These are phyloP conservation scores for Aspergillus sclerotioniger DNA, from an alignment of 495 filamentous ascomycete species.

Conservation along the genomic window DNA sequence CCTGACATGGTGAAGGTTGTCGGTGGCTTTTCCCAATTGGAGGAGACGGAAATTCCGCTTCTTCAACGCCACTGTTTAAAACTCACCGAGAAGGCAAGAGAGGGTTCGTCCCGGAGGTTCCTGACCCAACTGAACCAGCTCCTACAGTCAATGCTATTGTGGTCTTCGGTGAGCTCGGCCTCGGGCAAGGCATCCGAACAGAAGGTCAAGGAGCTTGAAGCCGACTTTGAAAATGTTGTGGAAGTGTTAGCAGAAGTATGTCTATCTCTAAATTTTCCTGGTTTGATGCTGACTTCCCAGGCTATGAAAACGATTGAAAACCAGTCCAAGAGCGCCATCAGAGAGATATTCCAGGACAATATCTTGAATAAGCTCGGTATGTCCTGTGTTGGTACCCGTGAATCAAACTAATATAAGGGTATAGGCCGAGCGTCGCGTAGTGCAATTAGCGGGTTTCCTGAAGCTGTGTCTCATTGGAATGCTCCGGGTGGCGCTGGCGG, in stretches of 20 bases:
- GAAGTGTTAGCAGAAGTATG: slow-evolving; percentile 47
- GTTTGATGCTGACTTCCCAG: not conserved
- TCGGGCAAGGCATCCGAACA: slow-evolving; percentile 37
- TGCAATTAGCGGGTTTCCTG: no score
- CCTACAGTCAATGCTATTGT: slow-evolving; percentile 50
- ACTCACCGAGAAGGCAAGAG: slow-evolving; percentile 48
- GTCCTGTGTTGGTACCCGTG: not conserved
- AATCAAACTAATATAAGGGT: not conserved
- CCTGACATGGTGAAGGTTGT: slow-evolving; percentile 47
- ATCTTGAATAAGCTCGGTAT: not conserved
- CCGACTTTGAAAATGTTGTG: slow-evolving; percentile 39
- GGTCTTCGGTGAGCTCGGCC: slow-evolving; percentile 51
- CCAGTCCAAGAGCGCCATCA: not conserved
- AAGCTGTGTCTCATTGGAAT: no score
- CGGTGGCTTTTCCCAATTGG: slow-evolving; percentile 44
- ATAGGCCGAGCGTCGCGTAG: not conserved
- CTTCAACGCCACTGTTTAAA: slow-evolving; percentile 55
- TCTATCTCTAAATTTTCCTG: not conserved
- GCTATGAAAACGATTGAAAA: not conserved
- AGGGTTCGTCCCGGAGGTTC: slow-evolving; percentile 41
- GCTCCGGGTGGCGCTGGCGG: no score
- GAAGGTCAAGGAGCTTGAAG: slow-evolving; percentile 40
- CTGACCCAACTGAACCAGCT: slow-evolving; percentile 49
- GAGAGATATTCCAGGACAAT: not conserved
- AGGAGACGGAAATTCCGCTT: slow-evolving; percentile 56